A percentile compares a stretch with the other conserved stretches of the same genome.
Evolutionary conservation across 2,329 filamentous ascomycete species (phyloP).

Genomic region (Taxawa tesnikishii): DNA sequence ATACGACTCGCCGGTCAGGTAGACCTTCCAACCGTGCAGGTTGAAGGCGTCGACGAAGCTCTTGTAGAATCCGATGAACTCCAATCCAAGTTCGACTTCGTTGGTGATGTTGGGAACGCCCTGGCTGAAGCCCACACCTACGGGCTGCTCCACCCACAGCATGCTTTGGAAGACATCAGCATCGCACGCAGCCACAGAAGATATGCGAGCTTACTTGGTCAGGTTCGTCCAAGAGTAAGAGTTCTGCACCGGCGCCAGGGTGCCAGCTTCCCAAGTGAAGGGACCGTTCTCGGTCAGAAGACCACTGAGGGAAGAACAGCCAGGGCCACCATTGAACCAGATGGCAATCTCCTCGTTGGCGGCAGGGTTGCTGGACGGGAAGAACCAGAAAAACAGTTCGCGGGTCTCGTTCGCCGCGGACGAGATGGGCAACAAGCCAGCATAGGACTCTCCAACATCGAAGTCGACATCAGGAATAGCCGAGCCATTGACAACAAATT

Average conservation of each 20-base stretch:
- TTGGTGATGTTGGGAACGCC: constrained; percentile 32
- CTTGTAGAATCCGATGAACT: constrained; percentile 40
- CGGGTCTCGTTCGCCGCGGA: constrained; percentile 29
- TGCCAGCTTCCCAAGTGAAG: constrained; percentile 29
- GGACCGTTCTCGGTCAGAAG: constrained; percentile 37
- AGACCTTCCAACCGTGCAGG: constrained; percentile 47
- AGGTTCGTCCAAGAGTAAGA: constrained; percentile 29
- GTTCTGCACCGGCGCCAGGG: constrained; percentile 30
- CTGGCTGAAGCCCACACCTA: constrained; percentile 27
- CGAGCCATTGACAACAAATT: constrained; percentile 23
- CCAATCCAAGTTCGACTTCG: constrained; percentile 31
- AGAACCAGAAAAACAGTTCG: constrained; percentile 41
- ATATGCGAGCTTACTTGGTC: no score
- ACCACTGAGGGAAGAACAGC: constrained; percentile 33
- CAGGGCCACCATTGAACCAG: constrained; percentile 25
- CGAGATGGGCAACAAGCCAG: constrained; percentile 43
- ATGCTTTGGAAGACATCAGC: no score
- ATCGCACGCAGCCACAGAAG: no score
- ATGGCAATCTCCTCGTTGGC: constrained; percentile 37
- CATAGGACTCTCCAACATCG: constrained; percentile 22
- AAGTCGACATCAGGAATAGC: constrained; percentile 26
- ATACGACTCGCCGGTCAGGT: constrained; percentile 62
- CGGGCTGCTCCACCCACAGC: constrained; percentile 32
- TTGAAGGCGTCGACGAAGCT: constrained; percentile 44
- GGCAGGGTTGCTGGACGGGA: constrained; percentile 33